These are phyloP conservation scores for Polytrichum commune DNA, from an alignment of 225 moss, liverwort and hornwort genomes.

Conservation along the genomic window DNA sequence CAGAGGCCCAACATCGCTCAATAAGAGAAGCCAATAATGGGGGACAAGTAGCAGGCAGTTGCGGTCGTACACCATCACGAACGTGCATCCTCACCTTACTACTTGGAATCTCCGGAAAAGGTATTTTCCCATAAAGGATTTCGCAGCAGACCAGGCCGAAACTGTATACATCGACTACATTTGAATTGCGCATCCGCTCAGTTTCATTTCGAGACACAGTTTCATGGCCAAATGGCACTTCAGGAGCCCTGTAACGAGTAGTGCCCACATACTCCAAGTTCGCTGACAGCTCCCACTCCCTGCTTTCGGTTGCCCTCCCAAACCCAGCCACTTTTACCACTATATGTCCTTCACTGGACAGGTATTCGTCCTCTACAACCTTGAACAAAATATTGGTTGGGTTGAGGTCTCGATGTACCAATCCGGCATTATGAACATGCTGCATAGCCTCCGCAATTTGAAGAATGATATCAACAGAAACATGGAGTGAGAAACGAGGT, in stretches of 20 bases:
- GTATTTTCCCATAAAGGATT: not conserved
- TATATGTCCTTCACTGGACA: not conserved
- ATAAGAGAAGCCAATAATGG: not conserved
- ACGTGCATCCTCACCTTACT: no score
- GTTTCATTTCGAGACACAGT: no score
- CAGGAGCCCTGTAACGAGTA: no score
- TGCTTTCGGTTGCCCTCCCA: not conserved
- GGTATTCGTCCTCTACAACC: not conserved
- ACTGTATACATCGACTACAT: slow-evolving; percentile 1
- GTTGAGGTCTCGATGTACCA: not conserved
- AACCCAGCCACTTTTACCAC: not conserved
- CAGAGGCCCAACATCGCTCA: not conserved
- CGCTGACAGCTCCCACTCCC: no score
- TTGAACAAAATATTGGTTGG: not conserved
- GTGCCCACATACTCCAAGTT: no score
- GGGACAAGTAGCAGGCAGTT: not conserved
- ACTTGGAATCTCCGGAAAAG: no score
- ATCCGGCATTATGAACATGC: not conserved
- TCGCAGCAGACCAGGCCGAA: not conserved
- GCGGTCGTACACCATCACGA: not conserved
- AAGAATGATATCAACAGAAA: not conserved
- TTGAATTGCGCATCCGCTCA: not conserved
- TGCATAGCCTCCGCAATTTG: not conserved
- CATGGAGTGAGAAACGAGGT: not conserved
- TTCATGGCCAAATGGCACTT: no score